Evolutionary conservation across 805 yeast species (phyloP), one percentile per base, ranked within the genome.

Genomic region (Nakazawaea ernobii): DNA sequence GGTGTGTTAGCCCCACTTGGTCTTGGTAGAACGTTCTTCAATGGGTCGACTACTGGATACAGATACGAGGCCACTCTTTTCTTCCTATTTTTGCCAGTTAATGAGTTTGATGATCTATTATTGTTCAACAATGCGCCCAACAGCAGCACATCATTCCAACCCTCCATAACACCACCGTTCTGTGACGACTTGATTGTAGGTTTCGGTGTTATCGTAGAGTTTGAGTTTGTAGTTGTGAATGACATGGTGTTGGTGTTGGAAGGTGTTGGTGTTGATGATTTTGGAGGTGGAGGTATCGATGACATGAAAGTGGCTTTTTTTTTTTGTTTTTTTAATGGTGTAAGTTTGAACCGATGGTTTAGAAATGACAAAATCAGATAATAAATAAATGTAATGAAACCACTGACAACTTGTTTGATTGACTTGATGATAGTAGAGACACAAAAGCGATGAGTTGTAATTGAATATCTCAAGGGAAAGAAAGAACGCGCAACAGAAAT

Each of bases 141-240:
- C 40, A 30, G 42, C 8, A 47, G 50, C 9, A 48, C 15, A 29
- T 48, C 50, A 35, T 48, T 48, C 50, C 50, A 48, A 17, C 50
- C 50, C 33, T 43, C 47, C 46, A 43, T 48, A 10, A 14, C 36
- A 1, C 50, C 50, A 8, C 50, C 50, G 35, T 43, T 48, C 29
- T 48, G 50, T 10, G 43, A 32, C 4, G 49, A 47, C 28, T 39
- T 30, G 8, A 45, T 24, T 9, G 17, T 27, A 11, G 48, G 43
- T 29, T 45, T 43, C 14, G 42, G 13, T 13, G 32, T 10, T 20
- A 14, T 17, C 7, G 28, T 9, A 4, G 40, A 27, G 4, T 9
- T 11, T 20, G 28, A 8, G 6, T 17, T 14, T 14, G 42, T 15
- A 29, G 33, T n/a, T 26, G 9, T 39, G 9, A 8, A 6, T 13